A percentile compares a stretch with the other conserved stretches of the same genome.
Evolutionary conservation across 169 alveolate species (phyloP).

Genomic region (Eimeria falciformis): DNA sequence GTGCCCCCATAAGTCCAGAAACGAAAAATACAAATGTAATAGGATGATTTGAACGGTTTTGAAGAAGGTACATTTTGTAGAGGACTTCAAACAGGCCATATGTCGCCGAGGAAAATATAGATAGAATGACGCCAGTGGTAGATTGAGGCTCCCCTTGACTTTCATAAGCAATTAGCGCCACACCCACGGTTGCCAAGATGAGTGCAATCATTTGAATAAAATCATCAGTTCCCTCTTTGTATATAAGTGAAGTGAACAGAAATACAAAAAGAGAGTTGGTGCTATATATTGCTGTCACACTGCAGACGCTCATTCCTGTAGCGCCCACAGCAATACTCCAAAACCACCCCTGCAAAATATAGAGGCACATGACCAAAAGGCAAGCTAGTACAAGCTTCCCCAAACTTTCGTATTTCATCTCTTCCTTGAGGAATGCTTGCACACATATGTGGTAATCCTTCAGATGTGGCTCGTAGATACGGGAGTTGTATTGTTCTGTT

Average conservation of each 20-base stretch:
- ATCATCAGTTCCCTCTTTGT: slow-evolving; percentile 33
- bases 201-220: slow-evolving; percentile 47
- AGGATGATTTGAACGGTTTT: slow-evolving; percentile 40
- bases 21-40: slow-evolving; percentile 27
- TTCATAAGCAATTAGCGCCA: slow-evolving; percentile 66
- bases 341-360: slow-evolving; percentile 64
- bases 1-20: slow-evolving; percentile 65
- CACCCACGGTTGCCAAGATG: slow-evolving; percentile 67
- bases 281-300: slow-evolving; percentile 74
- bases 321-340: slow-evolving; percentile 73
- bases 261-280: slow-evolving; percentile 69
- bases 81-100: slow-evolving; percentile 72
- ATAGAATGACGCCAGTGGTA: slow-evolving; percentile 19
- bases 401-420: slow-evolving; percentile 39
- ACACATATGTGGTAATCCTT: neutral
- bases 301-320: slow-evolving; percentile 70
- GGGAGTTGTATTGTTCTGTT: too few species aligned
- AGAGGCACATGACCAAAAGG: slow-evolving; percentile 12
- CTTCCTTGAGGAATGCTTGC: slow-evolving; percentile 34
- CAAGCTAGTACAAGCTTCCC: slow-evolving; percentile 46
- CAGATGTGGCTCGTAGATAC: slow-evolving; percentile 33
- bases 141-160: slow-evolving; percentile 76
- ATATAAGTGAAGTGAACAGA: slow-evolving; percentile 26
- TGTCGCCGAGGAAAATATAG: slow-evolving; percentile 24
- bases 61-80: slow-evolving; percentile 48